Base-by-base conservation (phyloP, 805 yeast species). In the Peterozyma toletana region DNA sequence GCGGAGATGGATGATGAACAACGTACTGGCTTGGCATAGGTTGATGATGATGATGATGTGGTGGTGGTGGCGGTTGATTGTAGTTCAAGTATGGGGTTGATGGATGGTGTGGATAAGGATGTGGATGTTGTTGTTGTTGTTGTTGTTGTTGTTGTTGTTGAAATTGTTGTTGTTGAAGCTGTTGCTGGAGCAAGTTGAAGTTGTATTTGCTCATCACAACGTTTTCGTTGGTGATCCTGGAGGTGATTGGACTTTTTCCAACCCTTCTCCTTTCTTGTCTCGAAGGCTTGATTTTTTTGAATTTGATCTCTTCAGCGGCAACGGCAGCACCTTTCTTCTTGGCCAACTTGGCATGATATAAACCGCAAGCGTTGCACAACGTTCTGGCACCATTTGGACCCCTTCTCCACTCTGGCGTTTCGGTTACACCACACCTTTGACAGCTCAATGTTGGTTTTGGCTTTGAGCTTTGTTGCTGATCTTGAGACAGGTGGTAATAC, bases 331-430 rank as follows among this genome's bases (percentile, higher is more conserved):
- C 87, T 47, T 69, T 71, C 47, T 70, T 69, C 54, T 80, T 83
- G 41, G 75, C 67, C 30, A 83, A 63, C 55, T 85, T 85, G 37
- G 86, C 83, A 57, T 78, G 85, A 56, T 73, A 82, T 35, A 86
- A 62, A 0, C 95, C 95, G 59, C 95, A 86, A 1, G 93, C 93
- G 58, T 86, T 86, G 62, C 95, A 86, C 41, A 86, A 62, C 1
- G 89, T 82, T 35, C 88, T 66, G 11, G 78, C 77, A 2, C 93
- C 95, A 43, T 75, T 74, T 1, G 95, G 93, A 0, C 93, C 93
- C 38, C 83, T 71, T 43, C 95, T 65, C 95, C 95, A 86, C 59
- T 86, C 93, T 0, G 93, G 93, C 0, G 95, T 83, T 38, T 75
- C 77, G 7, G 56, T 61, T 4, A 72, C 67, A n/a, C 69, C 71